Base-by-base conservation (phyloP, 2,329 filamentous ascomycete species). In the Alternaria gansuensis region DNA sequence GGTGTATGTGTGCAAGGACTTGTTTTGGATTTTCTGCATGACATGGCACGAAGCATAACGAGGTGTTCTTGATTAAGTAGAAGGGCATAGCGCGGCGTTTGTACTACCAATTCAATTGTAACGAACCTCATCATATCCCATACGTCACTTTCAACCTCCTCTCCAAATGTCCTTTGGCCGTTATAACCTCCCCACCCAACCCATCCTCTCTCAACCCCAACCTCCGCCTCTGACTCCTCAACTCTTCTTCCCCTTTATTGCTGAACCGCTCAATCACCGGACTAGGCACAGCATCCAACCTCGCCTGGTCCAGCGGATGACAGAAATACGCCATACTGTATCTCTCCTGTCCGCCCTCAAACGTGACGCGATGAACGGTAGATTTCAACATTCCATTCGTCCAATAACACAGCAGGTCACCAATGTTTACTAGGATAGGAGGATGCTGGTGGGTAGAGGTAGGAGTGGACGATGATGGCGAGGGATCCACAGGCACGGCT, bases 281-380 rank as follows among this genome's bases (percentile, higher is more conserved):
- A 65, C 85, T 86, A 4, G 86, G 85, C 44, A 89, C 83, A 4
- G 82, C 77, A 29, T 84, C 82, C 60, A 89, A 71, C 64, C 80
- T 73, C 24, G 81, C 84, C 7, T 81, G 75, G 71, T 88, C 81
- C n/a, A 83, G 64, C 7, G 87, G 86, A 76, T 88, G 86, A 66
- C 85, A 87, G 70, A 88, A 88, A 68, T 86, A 88, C 23, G 83
- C 86, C 61, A 88, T 83, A 54, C 81, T 84, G 68, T 87, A 87
- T 56, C 86, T 72, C 46, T 81, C 73, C n/a, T 75, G 79, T 0
- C 79, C 78, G 0, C 67, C 67, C 31, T 28, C 75, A 69, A 97
- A 95, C 0, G 94, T 87, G 29, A 98, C 95, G 10, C 94, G 83
- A 74, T 98, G 95, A 5, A 97, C 87, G 0, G 94, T 97, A 67